phyloP scores from a whole-genome alignment of 2,329 filamentous ascomycete genomes.

The Ophiostoma himal-ulmi region DNA sequence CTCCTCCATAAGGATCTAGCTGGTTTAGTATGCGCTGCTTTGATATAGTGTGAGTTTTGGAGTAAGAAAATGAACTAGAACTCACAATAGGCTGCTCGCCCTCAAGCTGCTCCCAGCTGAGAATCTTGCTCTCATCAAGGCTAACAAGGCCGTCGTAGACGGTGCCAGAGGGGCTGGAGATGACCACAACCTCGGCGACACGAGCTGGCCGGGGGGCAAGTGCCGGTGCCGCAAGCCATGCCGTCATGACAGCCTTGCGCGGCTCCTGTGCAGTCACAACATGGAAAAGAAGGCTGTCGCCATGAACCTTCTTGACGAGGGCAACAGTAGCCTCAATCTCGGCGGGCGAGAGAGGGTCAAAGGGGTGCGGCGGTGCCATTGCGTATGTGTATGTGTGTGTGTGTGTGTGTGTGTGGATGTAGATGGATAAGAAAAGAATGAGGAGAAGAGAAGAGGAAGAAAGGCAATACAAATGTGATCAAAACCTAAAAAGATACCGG shows the following conservation, averaged over 20 bases:
- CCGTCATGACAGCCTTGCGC: slow-evolving; percentile 74
- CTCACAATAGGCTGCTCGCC: slow-evolving; percentile 74
- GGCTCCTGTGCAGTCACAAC: slow-evolving; percentile 80
- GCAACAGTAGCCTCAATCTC: slow-evolving; percentile 70
- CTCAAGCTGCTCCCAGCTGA: slow-evolving; percentile 67
- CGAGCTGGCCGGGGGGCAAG: slow-evolving; percentile 58
- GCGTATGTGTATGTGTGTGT: neutral
- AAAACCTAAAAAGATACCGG: slow-evolving; percentile 5
- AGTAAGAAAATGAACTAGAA: neutral
- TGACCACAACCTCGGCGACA: slow-evolving; percentile 76
- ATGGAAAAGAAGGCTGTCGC: slow-evolving; percentile 72
- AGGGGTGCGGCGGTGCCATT: slow-evolving; percentile 50
- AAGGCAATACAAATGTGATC: neutral
- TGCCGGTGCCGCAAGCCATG: slow-evolving; percentile 65
- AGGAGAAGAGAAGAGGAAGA: neutral
- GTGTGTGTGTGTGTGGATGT: neutral
- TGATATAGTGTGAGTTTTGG: neutral
- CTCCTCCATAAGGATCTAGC: slow-evolving; percentile 83
- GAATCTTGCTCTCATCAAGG: slow-evolving; percentile 58
- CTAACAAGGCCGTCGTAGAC: slow-evolving; percentile 80
- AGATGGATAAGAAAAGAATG: neutral
- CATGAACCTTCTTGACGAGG: slow-evolving; percentile 63
- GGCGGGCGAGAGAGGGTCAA: slow-evolving; percentile 65
- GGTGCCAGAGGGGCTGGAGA: slow-evolving; percentile 64
- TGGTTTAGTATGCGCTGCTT: neutral